Conservation (phyloP, 768 basidiomycete species). For the Gymnopilus junonius region DNA sequence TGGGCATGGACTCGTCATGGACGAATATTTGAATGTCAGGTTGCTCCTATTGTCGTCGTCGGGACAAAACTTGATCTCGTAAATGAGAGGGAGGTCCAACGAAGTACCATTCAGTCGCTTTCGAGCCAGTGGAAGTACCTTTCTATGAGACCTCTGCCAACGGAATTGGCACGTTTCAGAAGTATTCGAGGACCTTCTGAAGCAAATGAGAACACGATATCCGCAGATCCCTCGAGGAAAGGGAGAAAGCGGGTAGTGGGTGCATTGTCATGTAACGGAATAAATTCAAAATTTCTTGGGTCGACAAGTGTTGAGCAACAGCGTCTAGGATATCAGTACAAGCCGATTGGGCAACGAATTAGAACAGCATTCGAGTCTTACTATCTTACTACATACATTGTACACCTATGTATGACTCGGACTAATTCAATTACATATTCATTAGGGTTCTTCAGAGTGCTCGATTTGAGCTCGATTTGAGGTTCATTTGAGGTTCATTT, state of each 20-base stretch:
- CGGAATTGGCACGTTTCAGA: constrained; percentile 80
- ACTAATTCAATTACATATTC: no score
- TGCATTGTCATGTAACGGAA: constrained; percentile 47
- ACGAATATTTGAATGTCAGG: constrained; percentile 36
- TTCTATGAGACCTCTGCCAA: constrained; percentile 90
- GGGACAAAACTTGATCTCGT: constrained; percentile 86
- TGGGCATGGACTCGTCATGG: not conserved
- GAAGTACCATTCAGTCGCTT: constrained; percentile 63
- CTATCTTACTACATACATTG: no score
- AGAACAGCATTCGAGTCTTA: no score
- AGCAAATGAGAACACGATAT: constrained; percentile 73
- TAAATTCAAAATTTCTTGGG: not conserved
- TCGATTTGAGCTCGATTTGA: no score
- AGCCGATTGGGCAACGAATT: no score
- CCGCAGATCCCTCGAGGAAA: constrained; percentile 51
- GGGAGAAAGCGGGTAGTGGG: constrained; percentile 36
- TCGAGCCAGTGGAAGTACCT: constrained; percentile 70
- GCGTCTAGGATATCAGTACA: no score
- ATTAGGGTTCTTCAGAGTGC: no score
- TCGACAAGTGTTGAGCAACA: no score
- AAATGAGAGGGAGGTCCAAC: constrained; percentile 79
- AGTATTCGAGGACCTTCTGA: constrained; percentile 77
- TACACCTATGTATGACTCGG: no score
- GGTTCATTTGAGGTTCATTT: no score
- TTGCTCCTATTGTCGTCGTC: constrained; percentile 81